A percentile compares a stretch with the other conserved stretches of the same genome.
These are phyloP conservation scores for Lachnellula cervina DNA, from an alignment of 2,329 filamentous ascomycete species.

Conservation along the genomic window DNA sequence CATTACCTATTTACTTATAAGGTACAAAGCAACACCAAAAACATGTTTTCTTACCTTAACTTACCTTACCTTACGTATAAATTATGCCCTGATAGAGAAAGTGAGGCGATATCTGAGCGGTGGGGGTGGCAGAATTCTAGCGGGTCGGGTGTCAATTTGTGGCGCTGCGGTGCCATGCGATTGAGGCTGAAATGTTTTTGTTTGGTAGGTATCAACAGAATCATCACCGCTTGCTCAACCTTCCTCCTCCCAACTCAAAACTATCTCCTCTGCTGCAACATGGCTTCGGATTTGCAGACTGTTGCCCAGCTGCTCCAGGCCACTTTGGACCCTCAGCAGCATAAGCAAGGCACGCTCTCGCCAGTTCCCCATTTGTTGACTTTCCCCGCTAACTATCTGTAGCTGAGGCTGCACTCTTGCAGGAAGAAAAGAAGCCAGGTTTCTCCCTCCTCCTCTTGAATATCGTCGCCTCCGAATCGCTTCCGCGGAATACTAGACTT, in stretches of 20 bases:
- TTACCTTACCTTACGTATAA: too few species aligned
- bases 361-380: constrained; percentile 18
- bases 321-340: constrained; percentile 80
- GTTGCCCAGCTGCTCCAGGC: constrained; percentile 83
- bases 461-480: constrained; percentile 73
- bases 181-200: too few species aligned
- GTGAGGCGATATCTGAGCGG: too few species aligned
- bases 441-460: constrained; percentile 87
- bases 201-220: background rate
- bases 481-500: constrained; percentile 74
- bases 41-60: too few species aligned
- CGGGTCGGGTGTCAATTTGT: too few species aligned
- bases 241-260: constrained; percentile 1
- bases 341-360: constrained; percentile 73
- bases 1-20: too few species aligned
- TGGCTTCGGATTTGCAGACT: constrained; percentile 56
- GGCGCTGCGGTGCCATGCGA: too few species aligned
- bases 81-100: too few species aligned
- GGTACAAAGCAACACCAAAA: too few species aligned
- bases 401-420: constrained; percentile 79
- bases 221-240: background rate
- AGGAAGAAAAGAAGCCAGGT: constrained; percentile 75
- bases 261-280: constrained; percentile 29
- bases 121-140: too few species aligned
- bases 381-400: constrained; percentile 14